These are phyloP conservation scores for Cladosporium halotolerans DNA, from an alignment of 2,329 filamentous ascomycete genomes.

Conservation along the genomic window DNA sequence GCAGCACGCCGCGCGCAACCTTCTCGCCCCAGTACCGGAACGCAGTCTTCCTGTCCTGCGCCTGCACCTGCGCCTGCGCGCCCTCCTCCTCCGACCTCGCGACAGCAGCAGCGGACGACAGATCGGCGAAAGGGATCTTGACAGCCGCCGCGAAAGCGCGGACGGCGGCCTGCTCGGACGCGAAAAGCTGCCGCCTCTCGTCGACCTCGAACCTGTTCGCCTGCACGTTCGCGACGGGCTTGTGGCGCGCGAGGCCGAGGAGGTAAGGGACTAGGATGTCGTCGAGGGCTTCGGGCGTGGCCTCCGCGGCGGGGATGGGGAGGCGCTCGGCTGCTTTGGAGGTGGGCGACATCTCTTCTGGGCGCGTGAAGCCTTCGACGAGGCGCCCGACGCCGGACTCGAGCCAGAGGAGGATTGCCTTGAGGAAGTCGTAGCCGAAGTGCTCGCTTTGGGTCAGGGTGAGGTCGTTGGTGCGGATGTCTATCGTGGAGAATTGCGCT, in stretches of 20 bases:
- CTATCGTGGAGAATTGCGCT: constrained; percentile 21
- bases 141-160: constrained; percentile 51
- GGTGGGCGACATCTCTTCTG: constrained; percentile 30
- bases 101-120: constrained; percentile 34
- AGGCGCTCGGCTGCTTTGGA: constrained; percentile 32
- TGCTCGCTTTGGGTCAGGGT: constrained; percentile 38
- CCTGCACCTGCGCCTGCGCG: constrained; percentile 19
- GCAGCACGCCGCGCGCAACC: constrained; percentile 53
- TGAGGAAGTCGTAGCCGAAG: constrained; percentile 60
- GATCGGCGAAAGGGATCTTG: constrained; percentile 46
- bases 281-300: constrained; percentile 49
- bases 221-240: constrained; percentile 51
- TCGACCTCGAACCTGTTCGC: constrained; percentile 53
- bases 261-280: constrained; percentile 55
- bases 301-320: constrained; percentile 46
- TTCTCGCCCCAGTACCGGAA: constrained; percentile 53
- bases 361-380: constrained; percentile 51
- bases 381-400: constrained; percentile 52
- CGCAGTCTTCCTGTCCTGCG: constrained; percentile 41
- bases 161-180: constrained; percentile 50
- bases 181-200: constrained; percentile 46
- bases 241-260: constrained; percentile 45
- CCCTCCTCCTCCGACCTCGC: constrained; percentile 8
- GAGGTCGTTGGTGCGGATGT: constrained; percentile 36
- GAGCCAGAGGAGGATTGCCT: constrained; percentile 57